Base-by-base conservation (phyloP, 2,329 filamentous ascomycete species). In the Plectosphaerella sp. region DNA sequence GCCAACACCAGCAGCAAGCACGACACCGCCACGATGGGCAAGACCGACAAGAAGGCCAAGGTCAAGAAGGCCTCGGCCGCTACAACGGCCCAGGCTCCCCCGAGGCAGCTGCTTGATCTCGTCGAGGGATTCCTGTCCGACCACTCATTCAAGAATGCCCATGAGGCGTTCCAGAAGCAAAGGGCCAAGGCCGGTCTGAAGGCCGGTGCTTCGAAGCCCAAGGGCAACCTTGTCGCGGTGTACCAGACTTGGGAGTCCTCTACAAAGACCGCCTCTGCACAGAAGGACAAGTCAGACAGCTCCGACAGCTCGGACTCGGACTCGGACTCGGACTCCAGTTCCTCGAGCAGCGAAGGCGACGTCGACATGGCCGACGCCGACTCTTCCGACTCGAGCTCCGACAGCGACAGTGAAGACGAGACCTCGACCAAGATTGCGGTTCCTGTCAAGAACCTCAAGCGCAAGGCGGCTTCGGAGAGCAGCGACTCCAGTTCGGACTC, bases 81-180 rank as follows among this genome's bases (percentile, higher is more conserved):
- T 39, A 33, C 64, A 10, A 51, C 58, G 11, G 57, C 59, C 12
- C 53, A 67, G 25, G 65, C 72, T 46, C 76, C 82, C 24, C 78
- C 86, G 5, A 68, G 78, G 25, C 78, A 87, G 66, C 72, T 91
- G 36, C 73, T 91, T 63, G 80, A 84, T 55, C 73, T 89, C 15
- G 78, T 91, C 61, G 82, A 83, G 56, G 69, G 72, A 20, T 91
- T 91, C 67, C 75, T 91, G 48, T 76, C 77, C 42, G 78, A 86
- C 45, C 78, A 87, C 65, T 79, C 82, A n/a, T 87, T 89, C 61
- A 67, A 75, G 47, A 74, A 76, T 53, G 81, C 87, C 45, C 80
- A 79, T 62, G 72, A 76, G 54, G 79, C 82, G 5, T 86, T 91
- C 62, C 74, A 76, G 60, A 82, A 84, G 64, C 83, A 90, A 63